Conservation (phyloP, 192 early-diverging fungal species). For the Coemansia sp. region DNA sequence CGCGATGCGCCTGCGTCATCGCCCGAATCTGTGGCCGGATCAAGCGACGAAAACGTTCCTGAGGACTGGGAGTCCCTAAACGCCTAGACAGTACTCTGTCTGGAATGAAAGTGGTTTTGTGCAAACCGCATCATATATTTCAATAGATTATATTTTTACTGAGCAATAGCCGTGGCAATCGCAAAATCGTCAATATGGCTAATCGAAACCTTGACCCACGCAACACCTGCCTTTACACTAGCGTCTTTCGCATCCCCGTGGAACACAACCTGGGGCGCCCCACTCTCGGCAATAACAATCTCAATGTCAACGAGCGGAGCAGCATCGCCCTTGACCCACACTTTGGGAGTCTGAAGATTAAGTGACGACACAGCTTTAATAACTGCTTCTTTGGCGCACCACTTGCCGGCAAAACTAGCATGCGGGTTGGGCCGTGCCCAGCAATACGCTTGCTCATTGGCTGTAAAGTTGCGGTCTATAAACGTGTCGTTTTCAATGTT, state of each 20-base stretch:
- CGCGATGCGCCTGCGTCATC: not conserved
- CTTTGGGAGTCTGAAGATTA: constrained; percentile 49
- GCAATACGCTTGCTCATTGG: constrained; percentile 79
- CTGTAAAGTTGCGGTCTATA: constrained; percentile 89
- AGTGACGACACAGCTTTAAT: constrained; percentile 87
- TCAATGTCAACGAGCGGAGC: constrained; percentile 92
- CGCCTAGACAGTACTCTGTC: not conserved
- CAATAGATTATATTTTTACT: not conserved
- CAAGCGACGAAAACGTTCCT: constrained; percentile 19
- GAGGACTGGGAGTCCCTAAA: constrained; percentile 50
- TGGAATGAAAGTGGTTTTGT: not conserved
- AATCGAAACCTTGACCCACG: constrained; percentile 83
- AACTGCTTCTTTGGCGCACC: constrained; percentile 96
- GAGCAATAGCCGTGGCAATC: constrained; percentile 80
- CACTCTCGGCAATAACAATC: constrained; percentile 63
- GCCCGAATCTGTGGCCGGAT: not conserved
- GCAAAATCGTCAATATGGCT: constrained; percentile 88
- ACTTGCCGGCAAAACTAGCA: constrained; percentile 87
- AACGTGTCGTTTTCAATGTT: constrained; percentile 82
- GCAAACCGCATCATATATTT: not conserved
- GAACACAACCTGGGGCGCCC: constrained; percentile 79
- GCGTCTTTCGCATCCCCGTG: constrained; percentile 79
- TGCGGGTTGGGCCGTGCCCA: constrained; percentile 64
- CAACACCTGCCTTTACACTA: constrained; percentile 68
- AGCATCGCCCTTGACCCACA: constrained; percentile 76